A percentile compares a stretch with the other conserved stretches of the same genome.
phyloP scores from a whole-genome alignment of 108 stramenopile species.

The Cyclotella sp. region DNA sequence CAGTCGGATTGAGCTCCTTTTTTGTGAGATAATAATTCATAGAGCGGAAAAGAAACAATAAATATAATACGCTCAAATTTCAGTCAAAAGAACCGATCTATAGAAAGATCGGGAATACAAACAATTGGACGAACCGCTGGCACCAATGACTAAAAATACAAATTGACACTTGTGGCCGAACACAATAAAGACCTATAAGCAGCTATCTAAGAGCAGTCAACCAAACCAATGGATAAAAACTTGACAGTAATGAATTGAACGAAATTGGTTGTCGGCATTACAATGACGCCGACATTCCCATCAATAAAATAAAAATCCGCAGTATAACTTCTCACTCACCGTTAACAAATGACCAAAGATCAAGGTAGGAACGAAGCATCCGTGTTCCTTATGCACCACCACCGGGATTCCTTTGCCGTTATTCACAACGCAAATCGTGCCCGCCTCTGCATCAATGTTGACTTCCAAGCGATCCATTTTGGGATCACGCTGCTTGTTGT shows the following conservation, averaged over 20 bases:
- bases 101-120: not conserved
- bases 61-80: not conserved
- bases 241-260: too few relatives aligned
- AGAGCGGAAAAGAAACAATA: not conserved
- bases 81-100: not conserved
- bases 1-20: not conserved
- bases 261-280: too few relatives aligned
- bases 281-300: too few relatives aligned
- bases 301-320: too few relatives aligned
- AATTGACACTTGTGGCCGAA: too few relatives aligned
- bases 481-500: conserved; percentile 99
- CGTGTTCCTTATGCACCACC: conserved; percentile 79
- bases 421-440: conserved; percentile 96
- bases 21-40: not conserved
- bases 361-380: conserved; percentile 93
- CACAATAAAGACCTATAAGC: too few relatives aligned
- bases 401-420: conserved; percentile 94
- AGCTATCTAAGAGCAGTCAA: too few relatives aligned
- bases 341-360: conserved; percentile 99
- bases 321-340: not conserved
- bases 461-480: conserved; percentile 96
- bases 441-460: conserved; percentile 65
- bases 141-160: too few relatives aligned
- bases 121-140: not conserved
- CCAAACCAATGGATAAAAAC: too few relatives aligned